phyloP scores from a whole-genome alignment of 345 rosid species.

The Ceriops tagal region DNA sequence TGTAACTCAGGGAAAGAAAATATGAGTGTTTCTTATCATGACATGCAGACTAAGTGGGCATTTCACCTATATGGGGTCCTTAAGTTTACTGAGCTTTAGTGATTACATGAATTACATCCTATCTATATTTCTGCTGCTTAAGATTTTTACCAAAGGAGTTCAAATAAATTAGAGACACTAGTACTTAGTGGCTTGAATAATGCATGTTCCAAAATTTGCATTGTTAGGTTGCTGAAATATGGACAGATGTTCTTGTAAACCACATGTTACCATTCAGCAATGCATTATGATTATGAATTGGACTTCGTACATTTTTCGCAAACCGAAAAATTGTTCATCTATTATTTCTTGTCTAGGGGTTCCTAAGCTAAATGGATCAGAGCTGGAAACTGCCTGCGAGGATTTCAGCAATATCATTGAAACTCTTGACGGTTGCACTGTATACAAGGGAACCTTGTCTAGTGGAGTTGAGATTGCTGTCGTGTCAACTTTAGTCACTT shows the following conservation, averaged over 20 bases:
- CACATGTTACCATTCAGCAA: background rate
- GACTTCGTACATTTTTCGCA: background rate
- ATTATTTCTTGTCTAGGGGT: slow-evolving; percentile 52
- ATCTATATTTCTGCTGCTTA: no score
- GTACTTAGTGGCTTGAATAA: no score
- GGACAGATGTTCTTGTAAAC: no score
- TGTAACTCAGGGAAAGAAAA: background rate
- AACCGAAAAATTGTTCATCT: background rate
- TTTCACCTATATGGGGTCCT: no score
- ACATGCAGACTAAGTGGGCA: background rate
- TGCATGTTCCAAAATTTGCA: no score
- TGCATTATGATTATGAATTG: background rate
- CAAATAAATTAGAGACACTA: no score
- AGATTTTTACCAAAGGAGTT: no score
- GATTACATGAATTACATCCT: no score
- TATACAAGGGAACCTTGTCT: slow-evolving; percentile 93
- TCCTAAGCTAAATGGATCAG: slow-evolving; percentile 80
- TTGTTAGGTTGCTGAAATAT: no score
- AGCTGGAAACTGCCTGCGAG: slow-evolving; percentile 95
- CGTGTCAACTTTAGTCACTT: slow-evolving; percentile 43
- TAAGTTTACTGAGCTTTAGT: no score
- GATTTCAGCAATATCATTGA: slow-evolving; percentile 94
- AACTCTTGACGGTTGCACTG: slow-evolving; percentile 47
- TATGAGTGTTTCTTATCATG: background rate
- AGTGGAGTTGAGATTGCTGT: slow-evolving; percentile 98